These are phyloP conservation scores for Candida silvicultrix DNA, from an alignment of 805 yeast genomes.

Conservation along the genomic window DNA sequence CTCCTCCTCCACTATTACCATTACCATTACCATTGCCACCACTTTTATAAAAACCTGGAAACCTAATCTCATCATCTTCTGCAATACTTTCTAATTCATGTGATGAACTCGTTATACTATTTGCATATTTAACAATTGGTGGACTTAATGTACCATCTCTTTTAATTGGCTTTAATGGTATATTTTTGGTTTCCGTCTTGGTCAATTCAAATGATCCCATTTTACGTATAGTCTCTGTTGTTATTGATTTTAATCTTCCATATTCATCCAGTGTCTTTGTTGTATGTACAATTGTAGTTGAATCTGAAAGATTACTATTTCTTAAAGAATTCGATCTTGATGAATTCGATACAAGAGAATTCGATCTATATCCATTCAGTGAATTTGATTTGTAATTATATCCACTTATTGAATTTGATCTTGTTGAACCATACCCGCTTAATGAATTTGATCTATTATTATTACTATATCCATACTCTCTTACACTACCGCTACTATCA, in stretches of 20 bases:
- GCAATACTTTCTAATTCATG: constrained; percentile 18
- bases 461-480: too few species aligned
- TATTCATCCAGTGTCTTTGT: constrained; percentile 38
- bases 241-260: constrained; percentile 45
- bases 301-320: not conserved
- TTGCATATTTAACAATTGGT: constrained; percentile 18
- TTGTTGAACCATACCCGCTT: too few species aligned
- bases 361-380: not conserved
- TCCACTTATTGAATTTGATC: too few species aligned
- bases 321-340: not conserved
- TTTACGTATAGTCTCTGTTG: constrained; percentile 40
- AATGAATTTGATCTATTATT: too few species aligned
- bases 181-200: constrained; percentile 37
- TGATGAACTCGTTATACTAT: constrained; percentile 7
- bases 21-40: not conserved
- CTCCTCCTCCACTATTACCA: constrained; percentile 2
- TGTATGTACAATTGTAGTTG: not conserved
- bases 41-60: not conserved
- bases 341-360: not conserved
- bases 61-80: constrained; percentile 8
- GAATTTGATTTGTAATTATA: constrained; percentile 2
- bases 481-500: too few species aligned
- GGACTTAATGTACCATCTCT: constrained; percentile 10
- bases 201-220: constrained; percentile 39
- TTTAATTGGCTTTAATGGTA: constrained; percentile 1